phyloP scores from a whole-genome alignment of 2,329 filamentous ascomycete species.

The Aspergillus sp. region DNA sequence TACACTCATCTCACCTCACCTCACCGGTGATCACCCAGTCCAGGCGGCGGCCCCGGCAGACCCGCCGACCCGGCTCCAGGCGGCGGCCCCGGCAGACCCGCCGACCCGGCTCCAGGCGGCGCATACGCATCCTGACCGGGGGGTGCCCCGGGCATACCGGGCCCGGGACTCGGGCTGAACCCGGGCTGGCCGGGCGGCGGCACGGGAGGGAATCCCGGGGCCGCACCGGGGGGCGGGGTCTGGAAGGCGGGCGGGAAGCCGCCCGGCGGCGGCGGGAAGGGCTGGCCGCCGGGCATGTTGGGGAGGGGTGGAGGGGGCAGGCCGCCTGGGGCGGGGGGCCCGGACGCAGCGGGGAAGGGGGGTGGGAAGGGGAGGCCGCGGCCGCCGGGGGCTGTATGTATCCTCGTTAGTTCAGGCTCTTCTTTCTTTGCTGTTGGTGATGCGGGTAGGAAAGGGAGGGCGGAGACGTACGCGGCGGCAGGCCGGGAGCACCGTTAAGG shows the following conservation, averaged over 20 bases:
- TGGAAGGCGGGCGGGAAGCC: slow-evolving; percentile 45
- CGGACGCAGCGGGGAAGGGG: slow-evolving; percentile 35
- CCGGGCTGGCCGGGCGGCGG: slow-evolving; percentile 26
- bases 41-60: slow-evolving; percentile 25
- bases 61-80: slow-evolving; percentile 23
- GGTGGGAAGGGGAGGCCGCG: slow-evolving; percentile 56
- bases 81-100: slow-evolving; percentile 21
- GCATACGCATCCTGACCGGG: slow-evolving; percentile 29
- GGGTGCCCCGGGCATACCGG: slow-evolving; percentile 25
- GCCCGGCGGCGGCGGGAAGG: slow-evolving; percentile 45
- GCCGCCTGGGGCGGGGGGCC: slow-evolving; percentile 36
- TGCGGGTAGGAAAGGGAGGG: background rate
- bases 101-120: slow-evolving; percentile 25
- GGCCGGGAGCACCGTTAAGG: slow-evolving; percentile 38
- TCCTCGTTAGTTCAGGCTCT: slow-evolving; percentile 18
- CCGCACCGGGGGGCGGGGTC: slow-evolving; percentile 34
- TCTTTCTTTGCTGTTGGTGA: too few species aligned
- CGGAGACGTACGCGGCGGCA: slow-evolving; percentile 56
- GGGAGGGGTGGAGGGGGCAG: slow-evolving; percentile 33
- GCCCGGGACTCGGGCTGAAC: slow-evolving; percentile 26
- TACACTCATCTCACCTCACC: too few species aligned
- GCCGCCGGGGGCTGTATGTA: slow-evolving; percentile 56
- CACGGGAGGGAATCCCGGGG: slow-evolving; percentile 33
- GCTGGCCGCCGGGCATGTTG: slow-evolving; percentile 41
- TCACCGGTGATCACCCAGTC: slow-evolving; percentile 31